Conservation (phyloP, 148 eudicot species). For the Vaccinium darrowii region DNA sequence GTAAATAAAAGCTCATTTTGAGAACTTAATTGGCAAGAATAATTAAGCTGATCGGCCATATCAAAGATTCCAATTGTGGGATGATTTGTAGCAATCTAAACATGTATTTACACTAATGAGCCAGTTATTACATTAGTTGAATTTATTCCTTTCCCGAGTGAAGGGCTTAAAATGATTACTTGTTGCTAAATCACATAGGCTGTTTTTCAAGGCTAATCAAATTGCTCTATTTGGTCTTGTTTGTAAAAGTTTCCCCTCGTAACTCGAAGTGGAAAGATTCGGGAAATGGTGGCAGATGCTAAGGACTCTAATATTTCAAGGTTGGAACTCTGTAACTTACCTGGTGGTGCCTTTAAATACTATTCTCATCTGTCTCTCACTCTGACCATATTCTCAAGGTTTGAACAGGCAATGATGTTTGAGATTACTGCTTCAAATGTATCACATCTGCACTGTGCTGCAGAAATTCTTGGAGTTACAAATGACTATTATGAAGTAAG, state of each 20-base stretch:
- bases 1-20: too few relatives aligned
- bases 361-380: too few relatives aligned
- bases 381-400: conserved; percentile 1
- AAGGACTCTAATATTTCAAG: conserved; percentile 40
- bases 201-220: neutral
- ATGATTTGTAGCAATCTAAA: too few relatives aligned
- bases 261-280: conserved; percentile 62
- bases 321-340: conserved; percentile 49
- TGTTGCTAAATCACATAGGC: neutral
- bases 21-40: too few relatives aligned
- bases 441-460: conserved; percentile 58
- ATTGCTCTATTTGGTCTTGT: neutral
- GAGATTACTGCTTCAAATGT: conserved; percentile 61
- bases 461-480: conserved; percentile 58
- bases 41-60: too few relatives aligned
- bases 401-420: conserved; percentile 39
- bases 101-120: too few relatives aligned
- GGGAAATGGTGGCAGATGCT: conserved; percentile 57
- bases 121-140: neutral
- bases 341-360: conserved; percentile 49
- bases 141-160: conserved; percentile 11
- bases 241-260: conserved; percentile 58
- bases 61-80: too few relatives aligned
- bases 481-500: conserved; percentile 58
- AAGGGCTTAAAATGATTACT: neutral